Evolutionary conservation across 208 protist genomes (phyloP), one percentile per base, ranked within the genome.

Genomic region (Jaenimonas drosophilae): DNA sequence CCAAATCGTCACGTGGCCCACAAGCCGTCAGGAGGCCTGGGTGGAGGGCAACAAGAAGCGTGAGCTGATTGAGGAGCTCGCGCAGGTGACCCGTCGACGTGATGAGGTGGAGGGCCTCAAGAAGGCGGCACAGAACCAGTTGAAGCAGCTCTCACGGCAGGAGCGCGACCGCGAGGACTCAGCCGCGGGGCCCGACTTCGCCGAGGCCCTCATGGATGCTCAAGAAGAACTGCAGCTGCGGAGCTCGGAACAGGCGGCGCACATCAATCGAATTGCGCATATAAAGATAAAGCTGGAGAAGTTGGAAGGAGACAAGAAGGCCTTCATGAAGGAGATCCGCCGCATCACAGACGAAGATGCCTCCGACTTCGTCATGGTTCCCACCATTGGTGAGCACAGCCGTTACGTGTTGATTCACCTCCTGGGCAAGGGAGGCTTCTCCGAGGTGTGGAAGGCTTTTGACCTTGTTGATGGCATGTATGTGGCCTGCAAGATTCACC

Each of bases 401-500:
- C 73, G 75, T 25, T 97, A 96, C 51, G 50, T 97, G 12, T 54
- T 97, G 39, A 69, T 96, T 58, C 62, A 75, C 28, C 70, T 98
- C 32, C 68, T 97, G 20, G 95, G 95, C 39, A 96, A 95, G 53
- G 95, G 95, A 19, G 95, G 95, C 16, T 98, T 97, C 57, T 91
- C 76, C 11, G 93, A 98, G 73, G 95, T 98, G 40, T 97, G 88
- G 72, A 91, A 95, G 56, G 91, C 83, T 5, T 97, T 88, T 51
- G 92, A 97, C 59, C 43, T 95, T 12, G 42, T 74, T 17, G 73
- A 89, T 11, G 72, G 64, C 26, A 54, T 59, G 26, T 74, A 88
- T 34, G 95, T 97, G n/a, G 94, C 96, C 2, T 96, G 90, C 59
- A 98, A 98, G 68, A 93, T 98, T 17, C 96, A 98, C 64, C 84